These are phyloP conservation scores for Ploettnerulaceae sp. DNA, from an alignment of 2,329 filamentous ascomycete species.

Conservation along the genomic window DNA sequence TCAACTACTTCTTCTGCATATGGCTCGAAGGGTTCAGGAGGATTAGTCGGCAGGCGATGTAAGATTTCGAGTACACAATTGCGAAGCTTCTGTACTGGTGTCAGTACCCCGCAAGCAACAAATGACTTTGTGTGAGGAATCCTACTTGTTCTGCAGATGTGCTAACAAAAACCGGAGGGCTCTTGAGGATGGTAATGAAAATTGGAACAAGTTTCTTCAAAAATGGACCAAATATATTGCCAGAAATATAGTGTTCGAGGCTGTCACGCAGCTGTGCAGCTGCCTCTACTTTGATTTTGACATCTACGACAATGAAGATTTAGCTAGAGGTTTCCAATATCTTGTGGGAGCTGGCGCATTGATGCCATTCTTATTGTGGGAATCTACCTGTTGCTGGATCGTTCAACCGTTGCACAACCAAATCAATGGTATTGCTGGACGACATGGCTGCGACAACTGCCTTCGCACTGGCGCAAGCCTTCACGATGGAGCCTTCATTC, in stretches of 20 bases:
- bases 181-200: slow-evolving; percentile 79
- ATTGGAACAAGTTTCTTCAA: slow-evolving; percentile 84
- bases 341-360: neutral
- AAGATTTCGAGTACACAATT: slow-evolving; percentile 93
- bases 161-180: slow-evolving; percentile 85
- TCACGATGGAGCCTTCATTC: slow-evolving; percentile 27
- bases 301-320: slow-evolving; percentile 50
- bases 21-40: slow-evolving; percentile 76
- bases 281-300: slow-evolving; percentile 74
- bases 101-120: slow-evolving; percentile 4
- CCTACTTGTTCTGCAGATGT: slow-evolving; percentile 82
- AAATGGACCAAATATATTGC: slow-evolving; percentile 73
- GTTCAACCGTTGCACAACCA: slow-evolving; percentile 53
- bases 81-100: slow-evolving; percentile 66
- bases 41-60: slow-evolving; percentile 72
- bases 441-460: slow-evolving; percentile 50
- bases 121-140: slow-evolving; percentile 4
- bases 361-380: neutral
- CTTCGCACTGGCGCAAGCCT: slow-evolving; percentile 35
- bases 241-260: slow-evolving; percentile 80
- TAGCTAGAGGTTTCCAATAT: slow-evolving; percentile 9
- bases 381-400: slow-evolving; percentile 36
- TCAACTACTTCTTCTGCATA: slow-evolving; percentile 88
- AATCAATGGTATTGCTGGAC: slow-evolving; percentile 51
- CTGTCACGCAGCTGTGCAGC: slow-evolving; percentile 85